These are phyloP conservation scores for Coriolopsis trogii DNA, from an alignment of 1,284 basidiomycete species.

Conservation along the genomic window DNA sequence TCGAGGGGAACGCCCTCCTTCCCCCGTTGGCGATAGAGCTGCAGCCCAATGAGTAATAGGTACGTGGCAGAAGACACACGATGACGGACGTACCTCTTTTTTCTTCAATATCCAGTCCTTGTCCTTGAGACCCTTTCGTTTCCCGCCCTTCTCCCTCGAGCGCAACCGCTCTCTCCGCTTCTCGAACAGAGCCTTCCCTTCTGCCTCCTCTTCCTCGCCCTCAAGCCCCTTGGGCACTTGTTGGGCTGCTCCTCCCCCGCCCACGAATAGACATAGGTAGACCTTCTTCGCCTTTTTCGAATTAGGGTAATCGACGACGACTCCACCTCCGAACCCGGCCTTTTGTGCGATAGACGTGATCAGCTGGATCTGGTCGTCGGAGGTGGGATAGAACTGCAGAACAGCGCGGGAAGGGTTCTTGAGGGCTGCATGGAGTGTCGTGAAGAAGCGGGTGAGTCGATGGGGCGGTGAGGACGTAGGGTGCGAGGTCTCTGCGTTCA, in stretches of 20 bases:
- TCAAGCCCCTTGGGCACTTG: slow-evolving; percentile 77
- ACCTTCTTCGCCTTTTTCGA: slow-evolving; percentile 94
- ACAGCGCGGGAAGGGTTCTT: slow-evolving; percentile 93
- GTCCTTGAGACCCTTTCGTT: slow-evolving; percentile 68
- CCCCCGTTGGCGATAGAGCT: slow-evolving; percentile 82
- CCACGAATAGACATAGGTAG: slow-evolving; percentile 88
- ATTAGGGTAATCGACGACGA: slow-evolving; percentile 97
- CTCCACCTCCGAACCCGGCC: slow-evolving; percentile 95
- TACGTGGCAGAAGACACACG: slow-evolving; percentile 1
- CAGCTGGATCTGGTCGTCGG: slow-evolving; percentile 94
- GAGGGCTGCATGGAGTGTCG: slow-evolving; percentile 91
- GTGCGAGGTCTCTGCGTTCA: slow-evolving; percentile 94
- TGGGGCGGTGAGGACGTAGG: slow-evolving; percentile 92
- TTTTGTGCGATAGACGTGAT: slow-evolving; percentile 93
- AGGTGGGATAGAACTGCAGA: slow-evolving; percentile 95
- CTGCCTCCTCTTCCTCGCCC: slow-evolving; percentile 55
- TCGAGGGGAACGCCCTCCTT: slow-evolving; percentile 80
- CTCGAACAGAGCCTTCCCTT: slow-evolving; percentile 66
- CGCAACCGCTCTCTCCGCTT: slow-evolving; percentile 57
- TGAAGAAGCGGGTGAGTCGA: slow-evolving; percentile 93
- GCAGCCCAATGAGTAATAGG: slow-evolving; percentile 2
- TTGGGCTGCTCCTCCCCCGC: slow-evolving; percentile 60
- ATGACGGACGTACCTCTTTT: slow-evolving; percentile 64
- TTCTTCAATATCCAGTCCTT: slow-evolving; percentile 84
- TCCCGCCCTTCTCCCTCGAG: slow-evolving; percentile 55